Evolutionary conservation across 225 moss, liverwort and hornwort species (phyloP).

Genomic region (Pleurozium schreberi): DNA sequence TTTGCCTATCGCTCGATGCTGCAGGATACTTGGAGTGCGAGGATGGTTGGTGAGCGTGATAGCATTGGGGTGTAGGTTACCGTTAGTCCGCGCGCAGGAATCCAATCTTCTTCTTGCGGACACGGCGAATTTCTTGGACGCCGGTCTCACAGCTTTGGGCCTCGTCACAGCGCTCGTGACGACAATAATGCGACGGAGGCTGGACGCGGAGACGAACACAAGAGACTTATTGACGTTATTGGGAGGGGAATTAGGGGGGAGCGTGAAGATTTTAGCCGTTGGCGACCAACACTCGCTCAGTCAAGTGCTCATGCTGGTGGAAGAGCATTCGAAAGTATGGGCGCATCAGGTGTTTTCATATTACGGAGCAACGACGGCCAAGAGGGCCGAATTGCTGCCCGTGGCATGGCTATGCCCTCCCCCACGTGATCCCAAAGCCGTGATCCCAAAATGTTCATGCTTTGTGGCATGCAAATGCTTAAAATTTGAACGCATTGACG

Average conservation of each 20-base stretch:
- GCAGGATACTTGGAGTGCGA: neutral
- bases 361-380: slow-evolving; percentile 10
- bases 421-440: neutral
- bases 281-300: neutral
- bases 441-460: neutral
- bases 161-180: neutral
- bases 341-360: slow-evolving; percentile 15
- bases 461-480: neutral
- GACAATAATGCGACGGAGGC: neutral
- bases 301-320: slow-evolving; percentile 1
- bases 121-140: slow-evolving; percentile 13
- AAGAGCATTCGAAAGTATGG: neutral
- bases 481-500: neutral
- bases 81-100: neutral
- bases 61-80: neutral
- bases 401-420: neutral
- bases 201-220: slow-evolving; percentile 21
- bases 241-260: neutral
- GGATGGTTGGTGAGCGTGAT: neutral
- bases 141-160: slow-evolving; percentile 19
- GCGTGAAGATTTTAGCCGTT: neutral
- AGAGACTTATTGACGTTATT: slow-evolving; percentile 7
- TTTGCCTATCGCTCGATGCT: neutral
- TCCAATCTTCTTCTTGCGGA: neutral
- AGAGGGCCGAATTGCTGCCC: neutral